Base-by-base conservation (phyloP, 2,329 filamentous ascomycete genomes). In the Exophiala calicioides region DNA sequence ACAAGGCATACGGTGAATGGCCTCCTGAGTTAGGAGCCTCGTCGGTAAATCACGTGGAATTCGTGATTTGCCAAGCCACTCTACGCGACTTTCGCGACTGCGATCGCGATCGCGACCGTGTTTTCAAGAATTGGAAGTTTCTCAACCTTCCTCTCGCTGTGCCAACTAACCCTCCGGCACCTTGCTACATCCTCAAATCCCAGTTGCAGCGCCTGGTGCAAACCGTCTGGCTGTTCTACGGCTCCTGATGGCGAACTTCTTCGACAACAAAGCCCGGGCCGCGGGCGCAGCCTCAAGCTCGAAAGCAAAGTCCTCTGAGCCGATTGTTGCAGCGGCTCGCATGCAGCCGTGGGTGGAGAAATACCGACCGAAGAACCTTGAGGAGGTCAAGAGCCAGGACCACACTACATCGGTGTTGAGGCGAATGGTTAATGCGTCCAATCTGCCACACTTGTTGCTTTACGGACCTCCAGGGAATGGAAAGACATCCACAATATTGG, bases 371-470 rank as follows among this genome's bases (percentile, higher is more conserved):
- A 27, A 35, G 13, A 35, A 21, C 16, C 82, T 99, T 38, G 85
- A 84, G 65, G 94, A 98, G 79, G 90, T 99, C 56, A 88, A 93
- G 15, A 91, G 91, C 9, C 93, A 98, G 79, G 93, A 98, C 62
- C 93, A 98, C 70, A 97, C 93, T 5, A 87, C 95, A 47, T 90
- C 87, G 44, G 86, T 97, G 58, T 84, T 99, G 31, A 87, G 91
- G 65, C 81, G 93, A 60, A 97, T 90, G 20, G 77, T 98, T 16
- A 90, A 97, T 76, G 90, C 91, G 61, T 89, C 90, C 54, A 98
- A 98, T 64, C 85, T 98, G 29, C 93, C 93, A 3, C 94, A 99
- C 70, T 96, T 98, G 89, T 87, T 99, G 62, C 97, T 97, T 77
- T 98, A 98, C 66, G 93, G 93, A 3, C 93, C 94, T 0, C 94